Conservation (phyloP, 2,329 filamentous ascomycete genomes). For the Endoconidiophora polonica region DNA sequence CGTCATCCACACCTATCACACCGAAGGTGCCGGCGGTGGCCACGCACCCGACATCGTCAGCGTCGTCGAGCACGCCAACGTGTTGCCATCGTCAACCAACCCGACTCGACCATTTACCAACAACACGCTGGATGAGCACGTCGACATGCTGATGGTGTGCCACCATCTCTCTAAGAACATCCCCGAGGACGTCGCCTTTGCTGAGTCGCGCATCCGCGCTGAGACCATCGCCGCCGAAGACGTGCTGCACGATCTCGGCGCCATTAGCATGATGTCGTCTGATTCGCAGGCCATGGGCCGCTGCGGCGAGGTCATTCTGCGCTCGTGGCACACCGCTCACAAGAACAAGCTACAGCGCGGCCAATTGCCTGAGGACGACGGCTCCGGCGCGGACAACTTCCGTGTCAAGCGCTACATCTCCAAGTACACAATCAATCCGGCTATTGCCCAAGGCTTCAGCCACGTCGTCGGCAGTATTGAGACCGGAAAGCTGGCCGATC, state of each 20-base stretch:
- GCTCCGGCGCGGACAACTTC: slow-evolving; percentile 71
- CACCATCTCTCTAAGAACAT: slow-evolving; percentile 88
- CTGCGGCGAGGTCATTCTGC: slow-evolving; percentile 79
- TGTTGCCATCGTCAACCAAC: slow-evolving; percentile 81
- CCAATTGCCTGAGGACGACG: slow-evolving; percentile 57
- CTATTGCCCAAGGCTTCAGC: slow-evolving; percentile 75
- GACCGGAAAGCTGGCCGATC: slow-evolving; percentile 74
- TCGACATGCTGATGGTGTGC: slow-evolving; percentile 98
- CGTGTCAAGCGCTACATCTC: slow-evolving; percentile 82
- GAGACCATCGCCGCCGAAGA: slow-evolving; percentile 96
- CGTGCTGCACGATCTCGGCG: slow-evolving; percentile 83
- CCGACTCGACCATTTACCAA: slow-evolving; percentile 78
- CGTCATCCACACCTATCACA: slow-evolving; percentile 93
- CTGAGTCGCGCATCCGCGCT: slow-evolving; percentile 81
- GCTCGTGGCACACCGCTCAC: slow-evolving; percentile 94
- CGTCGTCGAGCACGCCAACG: slow-evolving; percentile 76
- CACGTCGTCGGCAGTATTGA: slow-evolving; percentile 79
- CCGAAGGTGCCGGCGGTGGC: slow-evolving; percentile 84
- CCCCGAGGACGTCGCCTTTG: slow-evolving; percentile 88
- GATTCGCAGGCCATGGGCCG: slow-evolving; percentile 96
- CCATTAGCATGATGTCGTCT: slow-evolving; percentile 94
- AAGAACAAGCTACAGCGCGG: slow-evolving; percentile 90
- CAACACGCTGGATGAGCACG: slow-evolving; percentile 89
- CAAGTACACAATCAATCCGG: slow-evolving; percentile 94
- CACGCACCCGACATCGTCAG: slow-evolving; percentile 93